Evolutionary conservation across 805 yeast species (phyloP).

Genomic region (Barnettozyma pratensis): DNA sequence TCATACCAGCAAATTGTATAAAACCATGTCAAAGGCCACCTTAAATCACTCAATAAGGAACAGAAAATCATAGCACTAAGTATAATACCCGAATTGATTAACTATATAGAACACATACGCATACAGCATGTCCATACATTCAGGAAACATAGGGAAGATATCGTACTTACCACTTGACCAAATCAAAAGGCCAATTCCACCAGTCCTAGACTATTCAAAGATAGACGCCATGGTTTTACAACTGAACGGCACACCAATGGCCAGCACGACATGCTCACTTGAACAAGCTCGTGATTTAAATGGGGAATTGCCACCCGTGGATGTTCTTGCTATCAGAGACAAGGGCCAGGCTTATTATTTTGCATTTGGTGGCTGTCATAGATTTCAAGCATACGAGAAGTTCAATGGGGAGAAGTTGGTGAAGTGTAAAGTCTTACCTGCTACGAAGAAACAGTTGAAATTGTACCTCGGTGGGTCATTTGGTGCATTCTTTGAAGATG

Average conservation of each 20-base stretch:
- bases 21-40: neutral
- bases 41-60: neutral
- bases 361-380: slow-evolving; percentile 89
- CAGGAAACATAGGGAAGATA: slow-evolving; percentile 45
- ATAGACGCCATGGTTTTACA: slow-evolving; percentile 79
- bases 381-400: slow-evolving; percentile 81
- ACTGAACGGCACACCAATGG: slow-evolving; percentile 56
- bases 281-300: slow-evolving; percentile 30
- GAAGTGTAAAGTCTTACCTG: slow-evolving; percentile 68
- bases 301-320: slow-evolving; percentile 79
- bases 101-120: too few species aligned
- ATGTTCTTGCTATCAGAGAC: slow-evolving; percentile 64
- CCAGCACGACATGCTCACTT: slow-evolving; percentile 52
- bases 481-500: slow-evolving; percentile 32
- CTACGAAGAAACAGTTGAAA: slow-evolving; percentile 61
- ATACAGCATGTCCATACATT: slow-evolving; percentile 59
- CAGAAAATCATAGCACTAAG: neutral
- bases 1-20: neutral
- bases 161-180: slow-evolving; percentile 59
- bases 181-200: slow-evolving; percentile 79
- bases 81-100: too few species aligned
- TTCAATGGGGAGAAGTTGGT: slow-evolving; percentile 45
- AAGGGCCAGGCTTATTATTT: slow-evolving; percentile 59
- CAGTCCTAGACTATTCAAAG: slow-evolving; percentile 69
- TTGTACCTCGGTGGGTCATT: slow-evolving; percentile 70